These are phyloP conservation scores for Pythium volutum DNA, from an alignment of 352 stramenopile genomes.

Conservation along the genomic window DNA sequence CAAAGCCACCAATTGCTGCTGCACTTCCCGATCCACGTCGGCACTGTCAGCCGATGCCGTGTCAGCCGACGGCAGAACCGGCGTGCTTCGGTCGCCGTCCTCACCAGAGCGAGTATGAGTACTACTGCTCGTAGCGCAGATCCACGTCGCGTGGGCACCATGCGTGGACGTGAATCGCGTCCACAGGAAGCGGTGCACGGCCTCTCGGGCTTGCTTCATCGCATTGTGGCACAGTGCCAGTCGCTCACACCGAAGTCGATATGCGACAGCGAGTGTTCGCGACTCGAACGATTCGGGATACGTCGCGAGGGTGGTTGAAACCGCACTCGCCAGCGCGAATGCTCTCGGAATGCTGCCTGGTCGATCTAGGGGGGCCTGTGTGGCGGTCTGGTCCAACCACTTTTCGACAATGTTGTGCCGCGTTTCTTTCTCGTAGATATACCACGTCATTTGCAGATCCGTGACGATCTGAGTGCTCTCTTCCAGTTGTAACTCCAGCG, in stretches of 20 bases:
- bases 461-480: conserved; percentile 27
- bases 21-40: conserved; percentile 2
- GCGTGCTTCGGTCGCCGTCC: conserved; percentile 17
- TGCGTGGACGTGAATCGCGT: conserved; percentile 41
- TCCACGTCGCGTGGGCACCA: conserved; percentile 40
- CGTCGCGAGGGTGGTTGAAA: neutral
- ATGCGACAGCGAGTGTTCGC: conserved; percentile 24
- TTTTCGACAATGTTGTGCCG: conserved; percentile 60
- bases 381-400: conserved; percentile 56
- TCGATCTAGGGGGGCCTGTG: conserved; percentile 10
- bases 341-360: conserved; percentile 5
- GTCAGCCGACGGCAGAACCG: neutral
- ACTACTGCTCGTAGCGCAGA: conserved; percentile 33
- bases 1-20: neutral
- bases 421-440: conserved; percentile 42
- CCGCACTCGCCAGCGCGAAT: conserved; percentile 5
- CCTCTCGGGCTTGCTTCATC: neutral
- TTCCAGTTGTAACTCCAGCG: conserved; percentile 36
- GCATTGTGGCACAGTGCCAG: conserved; percentile 37
- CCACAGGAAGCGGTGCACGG: conserved; percentile 37
- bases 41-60: neutral
- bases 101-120: neutral
- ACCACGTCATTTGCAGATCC: conserved; percentile 69
- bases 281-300: conserved; percentile 21
- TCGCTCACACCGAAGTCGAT: conserved; percentile 42